Base-by-base conservation (phyloP, 495 filamentous ascomycete species). In the Sphaerosporella brunnea region DNA sequence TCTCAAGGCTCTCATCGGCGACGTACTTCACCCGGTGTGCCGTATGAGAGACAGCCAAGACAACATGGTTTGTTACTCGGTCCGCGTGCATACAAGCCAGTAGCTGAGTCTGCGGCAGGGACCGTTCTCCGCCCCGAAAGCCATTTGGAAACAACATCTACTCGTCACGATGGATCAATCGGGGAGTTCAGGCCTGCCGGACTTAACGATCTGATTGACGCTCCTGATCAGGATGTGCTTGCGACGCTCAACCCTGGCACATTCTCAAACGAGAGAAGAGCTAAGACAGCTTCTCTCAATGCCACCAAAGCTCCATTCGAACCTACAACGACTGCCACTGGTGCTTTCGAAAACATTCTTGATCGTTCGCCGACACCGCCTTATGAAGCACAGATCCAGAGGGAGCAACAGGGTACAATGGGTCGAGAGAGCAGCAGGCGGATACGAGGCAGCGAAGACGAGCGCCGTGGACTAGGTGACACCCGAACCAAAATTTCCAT, bases 161-260 rank as follows among this genome's bases (percentile, higher is more conserved):
- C 23, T 25, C 19, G 55, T 34, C 55, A 58, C 48, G 43, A 43
- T 32, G 44, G 51, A 53, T 54, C 48, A 49, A 52, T 55, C 23
- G 45, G 49, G 47, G 47, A 52, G 35, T 46, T 52, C 53, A 59
- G 59, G 49, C 35, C 45, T 19, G 49, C 34, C 41, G 51, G 51
- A 48, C 42, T 59, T 23, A 38, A 59, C 35, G 44, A 58, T 49
- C 41, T 59, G 44, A 52, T 59, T 46, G 52, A 58, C 48, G 54
- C 18, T 39, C 23, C 21, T 4, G n/a, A n/a, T n/a, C n/a, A n/a
- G n/a, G 20, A 59, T 49, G 45, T 59, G 23, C 44, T 50, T 36
- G 32, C 54, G 26, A 55, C 55, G 21, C 59, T 59, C 32, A 40
- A 59, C 41, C 56, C 55, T 32, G 55, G 51, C 24, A 36, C 24